Conservation (phyloP, 371 early-diverging fungal species). For the Mortierella sp. region DNA sequence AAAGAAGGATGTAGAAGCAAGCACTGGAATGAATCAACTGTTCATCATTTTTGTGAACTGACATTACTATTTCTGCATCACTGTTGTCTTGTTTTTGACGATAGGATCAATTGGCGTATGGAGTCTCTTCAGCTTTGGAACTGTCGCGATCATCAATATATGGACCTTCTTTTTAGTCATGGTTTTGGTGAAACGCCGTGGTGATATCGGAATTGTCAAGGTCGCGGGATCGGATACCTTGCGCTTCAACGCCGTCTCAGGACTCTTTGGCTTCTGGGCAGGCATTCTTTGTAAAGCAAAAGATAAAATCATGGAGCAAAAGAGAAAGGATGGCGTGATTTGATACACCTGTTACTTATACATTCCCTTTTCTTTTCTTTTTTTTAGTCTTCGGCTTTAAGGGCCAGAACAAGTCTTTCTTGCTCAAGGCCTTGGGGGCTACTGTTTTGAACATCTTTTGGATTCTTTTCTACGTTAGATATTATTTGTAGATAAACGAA, state of each 20-base stretch:
- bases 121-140: constrained; percentile 17
- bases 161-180: constrained; percentile 37
- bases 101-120: constrained; percentile 23
- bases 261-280: constrained; percentile 30
- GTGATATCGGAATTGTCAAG: constrained; percentile 18
- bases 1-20: background rate
- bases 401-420: constrained; percentile 22
- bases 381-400: constrained; percentile 28
- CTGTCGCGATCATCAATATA: constrained; percentile 18
- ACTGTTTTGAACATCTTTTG: constrained; percentile 35
- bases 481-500: constrained; percentile 7
- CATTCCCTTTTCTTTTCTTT: background rate
- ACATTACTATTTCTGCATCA: background rate
- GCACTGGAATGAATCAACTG: too few species aligned
- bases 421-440: constrained; percentile 12
- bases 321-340: background rate
- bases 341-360: background rate
- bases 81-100: background rate
- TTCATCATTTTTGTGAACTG: background rate
- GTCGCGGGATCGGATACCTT: constrained; percentile 20
- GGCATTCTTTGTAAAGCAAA: constrained; percentile 22
- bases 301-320: background rate
- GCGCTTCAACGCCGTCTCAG: constrained; percentile 21
- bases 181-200: constrained; percentile 14
- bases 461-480: constrained; percentile 26